A percentile compares a stretch with the other conserved stretches of the same genome.
phyloP scores from a whole-genome alignment of 345 rosid species.

The Eucalyptus sp. region DNA sequence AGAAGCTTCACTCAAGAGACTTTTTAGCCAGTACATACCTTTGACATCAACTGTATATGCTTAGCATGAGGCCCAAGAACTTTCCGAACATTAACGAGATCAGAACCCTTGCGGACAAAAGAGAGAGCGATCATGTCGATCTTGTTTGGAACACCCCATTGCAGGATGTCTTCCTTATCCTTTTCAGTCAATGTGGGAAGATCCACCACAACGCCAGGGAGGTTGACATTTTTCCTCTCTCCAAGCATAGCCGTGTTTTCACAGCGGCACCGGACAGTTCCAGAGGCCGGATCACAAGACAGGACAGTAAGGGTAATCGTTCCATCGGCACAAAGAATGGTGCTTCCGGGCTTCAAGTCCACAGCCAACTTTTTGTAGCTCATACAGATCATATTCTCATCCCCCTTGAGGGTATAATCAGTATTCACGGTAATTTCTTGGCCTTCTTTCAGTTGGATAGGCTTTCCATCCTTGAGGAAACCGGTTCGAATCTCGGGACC shows the following conservation, averaged over 20 bases:
- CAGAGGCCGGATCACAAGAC: constrained; percentile 2
- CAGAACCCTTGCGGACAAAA: constrained; percentile 8
- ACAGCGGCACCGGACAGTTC: constrained; percentile 9
- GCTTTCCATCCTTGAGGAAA: constrained; percentile 11
- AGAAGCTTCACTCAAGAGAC: neutral
- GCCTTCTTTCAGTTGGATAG: constrained; percentile 6
- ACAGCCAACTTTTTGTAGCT: constrained; percentile 8
- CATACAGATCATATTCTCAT: neutral
- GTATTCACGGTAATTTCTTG: constrained; percentile 4
- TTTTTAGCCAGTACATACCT: neutral
- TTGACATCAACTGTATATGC: constrained; percentile 4
- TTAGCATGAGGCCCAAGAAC: constrained; percentile 11
- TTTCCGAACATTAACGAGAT: constrained; percentile 6
- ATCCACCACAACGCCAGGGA: constrained; percentile 8
- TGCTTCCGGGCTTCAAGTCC: constrained; percentile 4
- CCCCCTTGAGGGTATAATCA: constrained; percentile 5
- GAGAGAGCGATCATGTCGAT: constrained; percentile 5
- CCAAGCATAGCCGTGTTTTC: constrained; percentile 8
- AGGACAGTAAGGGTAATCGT: constrained; percentile 3
- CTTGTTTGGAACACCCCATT: constrained; percentile 9
- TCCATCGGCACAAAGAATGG: constrained; percentile 5
- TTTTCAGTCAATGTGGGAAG: constrained; percentile 9
- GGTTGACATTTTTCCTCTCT: constrained; percentile 8
- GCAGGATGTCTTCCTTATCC: constrained; percentile 7
- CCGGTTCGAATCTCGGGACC: constrained; percentile 10